These are phyloP conservation scores for Panellus pusillus DNA, from an alignment of 768 basidiomycete genomes.

Conservation along the genomic window DNA sequence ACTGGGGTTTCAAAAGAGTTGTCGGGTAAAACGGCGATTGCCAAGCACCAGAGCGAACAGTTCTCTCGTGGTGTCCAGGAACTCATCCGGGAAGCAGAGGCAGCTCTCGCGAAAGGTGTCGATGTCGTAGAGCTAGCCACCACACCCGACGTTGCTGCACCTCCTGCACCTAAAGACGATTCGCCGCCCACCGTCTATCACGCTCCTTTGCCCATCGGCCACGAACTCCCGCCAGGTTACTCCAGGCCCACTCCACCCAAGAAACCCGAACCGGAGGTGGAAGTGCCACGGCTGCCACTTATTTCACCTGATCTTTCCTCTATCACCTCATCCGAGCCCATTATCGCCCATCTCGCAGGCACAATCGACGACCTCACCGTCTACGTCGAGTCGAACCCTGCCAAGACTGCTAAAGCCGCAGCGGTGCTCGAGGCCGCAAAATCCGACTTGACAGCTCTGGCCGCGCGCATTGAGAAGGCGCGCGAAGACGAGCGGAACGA, in stretches of 20 bases:
- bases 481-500: constrained; percentile 76
- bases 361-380: constrained; percentile 92
- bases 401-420: constrained; percentile 64
- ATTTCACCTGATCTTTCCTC: constrained; percentile 80
- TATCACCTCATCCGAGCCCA: constrained; percentile 78
- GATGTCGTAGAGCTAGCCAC: constrained; percentile 29
- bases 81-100: constrained; percentile 72
- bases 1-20: constrained; percentile 43
- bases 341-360: constrained; percentile 86
- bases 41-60: constrained; percentile 45
- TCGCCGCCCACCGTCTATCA: constrained; percentile 51
- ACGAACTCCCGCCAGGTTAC: constrained; percentile 92
- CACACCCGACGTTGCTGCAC: constrained; percentile 25
- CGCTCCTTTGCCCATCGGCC: constrained; percentile 84
- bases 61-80: constrained; percentile 66
- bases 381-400: constrained; percentile 74
- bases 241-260: constrained; percentile 59
- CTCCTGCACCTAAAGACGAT: constrained; percentile 1
- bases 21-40: constrained; percentile 31
- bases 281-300: constrained; percentile 57
- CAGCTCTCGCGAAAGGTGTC: constrained; percentile 53
- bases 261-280: constrained; percentile 27
- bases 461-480: constrained; percentile 71
- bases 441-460: constrained; percentile 76
- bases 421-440: constrained; percentile 81